A percentile compares a stretch with the other conserved stretches of the same genome.
phyloP scores from a whole-genome alignment of 257 asterid species.

The Cruciata laevipes region DNA sequence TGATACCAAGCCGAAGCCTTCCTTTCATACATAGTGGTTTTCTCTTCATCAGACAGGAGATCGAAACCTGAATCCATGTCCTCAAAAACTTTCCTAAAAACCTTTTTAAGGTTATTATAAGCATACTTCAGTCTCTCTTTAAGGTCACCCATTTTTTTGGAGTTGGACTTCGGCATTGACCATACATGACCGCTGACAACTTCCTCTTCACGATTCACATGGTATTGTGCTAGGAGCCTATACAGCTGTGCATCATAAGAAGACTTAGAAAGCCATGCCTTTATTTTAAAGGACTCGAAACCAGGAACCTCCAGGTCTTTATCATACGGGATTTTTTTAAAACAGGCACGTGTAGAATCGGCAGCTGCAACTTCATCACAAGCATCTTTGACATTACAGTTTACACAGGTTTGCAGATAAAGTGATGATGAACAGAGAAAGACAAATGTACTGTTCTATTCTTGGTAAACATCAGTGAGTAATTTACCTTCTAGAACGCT shows the following conservation, averaged over 20 bases:
- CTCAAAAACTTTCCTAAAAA: slow-evolving; percentile 68
- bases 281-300: slow-evolving; percentile 33
- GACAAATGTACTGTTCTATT: slow-evolving; percentile 22
- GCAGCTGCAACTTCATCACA: slow-evolving; percentile 28
- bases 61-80: slow-evolving; percentile 41
- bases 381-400: slow-evolving; percentile 50
- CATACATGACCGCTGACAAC: slow-evolving; percentile 83
- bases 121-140: slow-evolving; percentile 86
- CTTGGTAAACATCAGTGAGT: slow-evolving; percentile 21
- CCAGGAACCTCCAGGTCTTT: slow-evolving; percentile 54
- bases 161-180: slow-evolving; percentile 72
- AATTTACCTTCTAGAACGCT: slow-evolving; percentile 82
- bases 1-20: slow-evolving; percentile 97
- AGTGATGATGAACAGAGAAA: background rate
- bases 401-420: slow-evolving; percentile 58
- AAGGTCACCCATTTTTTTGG: slow-evolving; percentile 67
- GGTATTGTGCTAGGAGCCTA: slow-evolving; percentile 76
- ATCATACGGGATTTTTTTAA: slow-evolving; percentile 41
- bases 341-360: slow-evolving; percentile 19
- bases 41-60: slow-evolving; percentile 49
- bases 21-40: slow-evolving; percentile 45
- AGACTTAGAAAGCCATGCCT: slow-evolving; percentile 66
- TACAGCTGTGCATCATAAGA: slow-evolving; percentile 65
- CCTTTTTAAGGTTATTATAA: slow-evolving; percentile 55
- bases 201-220: slow-evolving; percentile 73